These are phyloP conservation scores for Trichaptum fuscoviolaceum DNA, from an alignment of 768 basidiomycete species.

Conservation along the genomic window DNA sequence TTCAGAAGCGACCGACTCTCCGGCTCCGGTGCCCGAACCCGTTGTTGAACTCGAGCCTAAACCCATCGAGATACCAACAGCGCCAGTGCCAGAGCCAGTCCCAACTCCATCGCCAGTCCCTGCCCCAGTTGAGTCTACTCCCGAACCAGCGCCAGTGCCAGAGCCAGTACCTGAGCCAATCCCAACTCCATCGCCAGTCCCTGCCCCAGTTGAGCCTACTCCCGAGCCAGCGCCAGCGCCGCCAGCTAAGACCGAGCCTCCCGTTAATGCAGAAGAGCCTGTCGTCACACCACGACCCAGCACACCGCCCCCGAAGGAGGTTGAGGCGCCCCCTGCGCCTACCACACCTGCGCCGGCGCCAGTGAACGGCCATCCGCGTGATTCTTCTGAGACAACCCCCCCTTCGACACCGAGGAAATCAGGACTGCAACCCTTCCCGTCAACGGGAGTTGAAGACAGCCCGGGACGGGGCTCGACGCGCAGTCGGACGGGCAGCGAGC, in stretches of 20 bases:
- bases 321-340: conserved; percentile 11
- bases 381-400: conserved; percentile 18
- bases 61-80: not conserved
- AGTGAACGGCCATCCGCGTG: conserved; percentile 20
- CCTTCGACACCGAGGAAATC: conserved; percentile 2
- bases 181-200: conserved; percentile 8
- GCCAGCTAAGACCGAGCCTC: conserved; percentile 13
- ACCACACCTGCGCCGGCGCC: conserved; percentile 8
- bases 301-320: not conserved
- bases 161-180: conserved; percentile 12
- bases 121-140: not conserved
- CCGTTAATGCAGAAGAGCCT: conserved; percentile 6
- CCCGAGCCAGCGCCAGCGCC: conserved; percentile 9
- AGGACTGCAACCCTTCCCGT: conserved; percentile 17
- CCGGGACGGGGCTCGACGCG: conserved; percentile 3
- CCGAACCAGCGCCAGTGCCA: not conserved
- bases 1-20: not conserved
- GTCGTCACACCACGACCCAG: conserved; percentile 6
- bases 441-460: conserved; percentile 5
- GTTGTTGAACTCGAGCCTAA: too few species aligned
- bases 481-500: conserved; percentile 13
- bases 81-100: too few species aligned
- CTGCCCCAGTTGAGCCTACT: conserved; percentile 13
- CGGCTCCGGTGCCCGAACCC: too few species aligned
- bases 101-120: not conserved